phyloP scores from a whole-genome alignment of 2,329 filamentous ascomycete genomes.

The Pestalotiopsis sp. region DNA sequence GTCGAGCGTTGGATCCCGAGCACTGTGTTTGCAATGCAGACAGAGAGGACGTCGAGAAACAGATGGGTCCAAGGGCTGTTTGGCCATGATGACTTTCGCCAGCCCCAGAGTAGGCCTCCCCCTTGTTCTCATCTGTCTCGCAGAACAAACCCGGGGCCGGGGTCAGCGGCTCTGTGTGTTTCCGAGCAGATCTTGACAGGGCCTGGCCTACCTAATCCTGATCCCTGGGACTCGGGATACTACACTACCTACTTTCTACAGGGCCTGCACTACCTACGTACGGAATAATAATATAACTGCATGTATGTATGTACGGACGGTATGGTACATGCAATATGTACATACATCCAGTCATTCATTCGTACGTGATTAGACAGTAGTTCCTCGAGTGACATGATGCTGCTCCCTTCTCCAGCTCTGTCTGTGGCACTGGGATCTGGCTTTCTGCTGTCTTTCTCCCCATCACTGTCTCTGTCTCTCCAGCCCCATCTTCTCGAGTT shows the following conservation, averaged over 20 bases:
- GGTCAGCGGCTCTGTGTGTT: constrained; percentile 12
- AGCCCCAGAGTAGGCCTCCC: not conserved
- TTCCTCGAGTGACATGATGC: not conserved
- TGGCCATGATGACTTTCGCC: not conserved
- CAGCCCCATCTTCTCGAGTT: not conserved
- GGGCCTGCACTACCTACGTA: not conserved
- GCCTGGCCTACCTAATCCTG: not conserved
- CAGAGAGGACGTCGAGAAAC: not conserved
- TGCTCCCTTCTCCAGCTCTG: not conserved
- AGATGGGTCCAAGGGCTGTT: not conserved
- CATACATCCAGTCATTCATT: too few relatives aligned
- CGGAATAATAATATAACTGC: not conserved
- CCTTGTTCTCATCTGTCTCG: not conserved
- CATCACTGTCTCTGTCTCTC: not conserved
- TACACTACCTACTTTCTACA: not conserved
- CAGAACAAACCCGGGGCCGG: not conserved
- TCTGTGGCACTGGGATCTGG: too few relatives aligned
- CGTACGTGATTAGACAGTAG: too few relatives aligned
- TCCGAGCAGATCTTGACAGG: constrained; percentile 13
- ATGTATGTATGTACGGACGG: too few relatives aligned
- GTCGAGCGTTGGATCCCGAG: not conserved
- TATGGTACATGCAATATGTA: too few relatives aligned
- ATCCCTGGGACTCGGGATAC: not conserved
- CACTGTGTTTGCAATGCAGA: not conserved
- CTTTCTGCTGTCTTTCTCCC: not conserved